phyloP scores from a whole-genome alignment of 108 stramenopile species.

The Parietichytrium sp. region DNA sequence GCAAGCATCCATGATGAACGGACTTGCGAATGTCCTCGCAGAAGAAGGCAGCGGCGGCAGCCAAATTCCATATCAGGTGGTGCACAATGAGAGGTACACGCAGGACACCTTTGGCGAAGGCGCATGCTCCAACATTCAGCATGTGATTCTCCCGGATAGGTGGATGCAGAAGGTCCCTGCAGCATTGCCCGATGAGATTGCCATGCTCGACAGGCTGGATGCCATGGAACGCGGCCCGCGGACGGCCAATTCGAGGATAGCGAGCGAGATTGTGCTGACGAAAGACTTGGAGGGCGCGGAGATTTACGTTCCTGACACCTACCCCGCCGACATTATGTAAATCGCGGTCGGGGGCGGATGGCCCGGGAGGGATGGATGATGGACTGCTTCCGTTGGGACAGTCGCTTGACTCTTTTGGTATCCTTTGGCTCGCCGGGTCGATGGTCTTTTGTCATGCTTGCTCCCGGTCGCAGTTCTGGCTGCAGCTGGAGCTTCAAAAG shows the following conservation, averaged over 20 bases:
- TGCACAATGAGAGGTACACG: not conserved
- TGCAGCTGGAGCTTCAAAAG: no score
- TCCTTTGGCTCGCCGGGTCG: no score
- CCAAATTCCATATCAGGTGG: not conserved
- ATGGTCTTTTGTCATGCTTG: no score
- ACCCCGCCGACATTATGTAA: not conserved
- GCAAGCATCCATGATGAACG: not conserved
- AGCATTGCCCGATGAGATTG: not conserved
- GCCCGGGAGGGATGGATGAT: no score
- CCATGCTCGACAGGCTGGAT: not conserved
- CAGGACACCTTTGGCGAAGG: conserved; percentile 38
- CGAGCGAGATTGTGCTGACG: not conserved
- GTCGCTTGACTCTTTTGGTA: no score
- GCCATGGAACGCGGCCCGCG: conserved; percentile 3
- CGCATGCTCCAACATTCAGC: not conserved
- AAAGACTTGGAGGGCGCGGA: conserved; percentile 22
- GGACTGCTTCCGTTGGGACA: no score
- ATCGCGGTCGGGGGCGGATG: no score
- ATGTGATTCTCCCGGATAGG: not conserved
- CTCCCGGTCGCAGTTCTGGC: no score
- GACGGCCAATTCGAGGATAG: not conserved
- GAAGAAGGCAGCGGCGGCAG: not conserved
- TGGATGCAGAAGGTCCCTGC: not conserved
- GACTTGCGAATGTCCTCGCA: not conserved
- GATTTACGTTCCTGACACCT: conserved; percentile 32